Evolutionary conservation across 306 rosid genomes (phyloP).

Genomic region (Argentina anserina): DNA sequence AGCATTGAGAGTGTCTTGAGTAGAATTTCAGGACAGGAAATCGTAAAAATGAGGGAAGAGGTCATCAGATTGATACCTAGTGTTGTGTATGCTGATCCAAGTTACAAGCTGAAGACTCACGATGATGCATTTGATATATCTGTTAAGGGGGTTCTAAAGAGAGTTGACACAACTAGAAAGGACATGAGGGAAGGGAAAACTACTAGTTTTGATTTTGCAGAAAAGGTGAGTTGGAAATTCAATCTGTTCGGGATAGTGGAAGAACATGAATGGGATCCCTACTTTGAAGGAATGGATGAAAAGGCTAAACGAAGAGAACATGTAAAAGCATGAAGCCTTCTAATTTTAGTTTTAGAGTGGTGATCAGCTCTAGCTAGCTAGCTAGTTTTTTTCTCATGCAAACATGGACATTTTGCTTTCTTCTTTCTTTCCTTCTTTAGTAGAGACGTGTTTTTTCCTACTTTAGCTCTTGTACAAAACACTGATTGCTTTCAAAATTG

Average conservation of each 20-base stretch:
- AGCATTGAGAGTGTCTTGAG: constrained; percentile 30
- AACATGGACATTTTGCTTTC: background rate
- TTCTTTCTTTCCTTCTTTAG: background rate
- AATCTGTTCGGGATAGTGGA: constrained; percentile 24
- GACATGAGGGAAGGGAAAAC: constrained; percentile 27
- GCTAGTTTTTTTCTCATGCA: background rate
- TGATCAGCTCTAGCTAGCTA: background rate
- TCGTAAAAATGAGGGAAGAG: constrained; percentile 33
- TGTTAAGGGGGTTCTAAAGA: constrained; percentile 36
- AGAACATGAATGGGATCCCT: constrained; percentile 37
- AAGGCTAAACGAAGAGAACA: background rate
- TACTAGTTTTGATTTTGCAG: constrained; percentile 28
- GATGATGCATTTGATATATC: constrained; percentile 50
- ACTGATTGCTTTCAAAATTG: background rate
- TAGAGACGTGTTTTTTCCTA: background rate
- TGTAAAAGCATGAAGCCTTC: background rate
- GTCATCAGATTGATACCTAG: constrained; percentile 38
- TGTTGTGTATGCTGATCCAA: constrained; percentile 36
- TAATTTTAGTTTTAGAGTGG: background rate
- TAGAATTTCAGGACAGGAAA: constrained; percentile 21
- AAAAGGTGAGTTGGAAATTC: constrained; percentile 31
- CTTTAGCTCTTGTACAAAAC: background rate
- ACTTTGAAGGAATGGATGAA: background rate
- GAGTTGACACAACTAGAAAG: constrained; percentile 29
- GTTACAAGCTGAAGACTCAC: constrained; percentile 22